These are phyloP conservation scores for Sarcodon aspratus DNA, from an alignment of 768 basidiomycete genomes.

Conservation along the genomic window DNA sequence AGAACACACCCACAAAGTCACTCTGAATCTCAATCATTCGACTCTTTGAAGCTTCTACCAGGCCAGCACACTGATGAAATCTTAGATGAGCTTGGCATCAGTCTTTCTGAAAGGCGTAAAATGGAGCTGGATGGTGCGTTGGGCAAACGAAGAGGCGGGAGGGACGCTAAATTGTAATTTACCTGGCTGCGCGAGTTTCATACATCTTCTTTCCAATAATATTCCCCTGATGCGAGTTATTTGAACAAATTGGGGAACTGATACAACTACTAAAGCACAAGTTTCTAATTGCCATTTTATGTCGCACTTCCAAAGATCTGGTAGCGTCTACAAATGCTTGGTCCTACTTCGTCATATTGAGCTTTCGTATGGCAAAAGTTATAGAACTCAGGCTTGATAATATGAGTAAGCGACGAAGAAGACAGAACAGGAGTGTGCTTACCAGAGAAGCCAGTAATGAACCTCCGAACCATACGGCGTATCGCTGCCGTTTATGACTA, in stretches of 20 bases:
- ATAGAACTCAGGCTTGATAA: conserved; percentile 81
- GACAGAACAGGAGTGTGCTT: conserved; percentile 16
- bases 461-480: conserved; percentile 97
- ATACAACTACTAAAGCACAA: conserved; percentile 4
- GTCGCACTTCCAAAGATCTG: conserved; percentile 89
- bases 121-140: background rate
- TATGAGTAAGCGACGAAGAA: background rate
- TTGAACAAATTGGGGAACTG: too few species aligned
- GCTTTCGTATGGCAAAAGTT: conserved; percentile 89
- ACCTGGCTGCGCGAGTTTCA: too few species aligned
- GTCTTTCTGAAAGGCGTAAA: background rate
- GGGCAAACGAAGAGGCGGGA: background rate
- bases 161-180: too few species aligned
- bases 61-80: conserved; percentile 10
- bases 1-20: conserved; percentile 10
- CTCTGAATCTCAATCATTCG: background rate
- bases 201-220: too few species aligned
- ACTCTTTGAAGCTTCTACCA: background rate
- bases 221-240: too few species aligned
- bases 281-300: conserved; percentile 18
- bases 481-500: conserved; percentile 95
- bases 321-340: conserved; percentile 86
- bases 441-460: conserved; percentile 89
- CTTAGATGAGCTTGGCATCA: conserved; percentile 8
- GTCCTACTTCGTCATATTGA: conserved; percentile 89